Conservation (phyloP, 1,284 basidiomycete genomes). For the Athelia psychrophila region DNA sequence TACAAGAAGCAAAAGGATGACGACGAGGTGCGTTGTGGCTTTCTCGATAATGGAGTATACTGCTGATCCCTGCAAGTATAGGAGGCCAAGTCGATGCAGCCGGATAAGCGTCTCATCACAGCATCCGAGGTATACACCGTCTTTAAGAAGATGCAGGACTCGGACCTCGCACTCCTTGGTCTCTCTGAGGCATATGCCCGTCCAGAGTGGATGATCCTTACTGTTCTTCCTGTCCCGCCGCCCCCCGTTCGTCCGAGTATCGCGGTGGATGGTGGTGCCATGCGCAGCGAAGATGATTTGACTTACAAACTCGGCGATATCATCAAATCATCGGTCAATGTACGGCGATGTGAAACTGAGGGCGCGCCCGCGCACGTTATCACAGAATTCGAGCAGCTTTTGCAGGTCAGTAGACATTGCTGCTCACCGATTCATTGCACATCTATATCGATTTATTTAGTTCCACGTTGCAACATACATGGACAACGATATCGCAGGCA, state of each 20-base stretch:
- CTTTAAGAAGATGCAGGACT: constrained; percentile 90
- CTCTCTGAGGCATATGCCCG: constrained; percentile 95
- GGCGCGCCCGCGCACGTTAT: constrained; percentile 97
- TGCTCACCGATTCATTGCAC: constrained; percentile 1
- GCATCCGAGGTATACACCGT: constrained; percentile 91
- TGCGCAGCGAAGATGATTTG: constrained; percentile 97
- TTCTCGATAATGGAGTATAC: constrained; percentile 15
- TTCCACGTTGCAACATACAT: constrained; percentile 99
- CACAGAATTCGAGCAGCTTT: constrained; percentile 93
- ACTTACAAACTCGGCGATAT: constrained; percentile 98
- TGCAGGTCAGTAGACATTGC: constrained; percentile 60
- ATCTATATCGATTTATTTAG: constrained; percentile 32
- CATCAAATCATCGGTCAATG: constrained; percentile 92
- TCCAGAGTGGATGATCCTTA: constrained; percentile 99
- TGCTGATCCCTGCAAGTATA: constrained; percentile 25
- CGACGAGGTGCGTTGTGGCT: constrained; percentile 69
- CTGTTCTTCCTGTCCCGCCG: constrained; percentile 96
- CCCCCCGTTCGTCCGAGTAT: constrained; percentile 98
- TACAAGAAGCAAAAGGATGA: constrained; percentile 94
- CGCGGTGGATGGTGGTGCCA: constrained; percentile 92
- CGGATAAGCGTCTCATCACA: constrained; percentile 87
- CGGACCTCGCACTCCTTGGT: constrained; percentile 90
- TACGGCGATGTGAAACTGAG: constrained; percentile 93
- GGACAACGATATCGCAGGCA: constrained; percentile 99
- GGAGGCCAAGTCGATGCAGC: constrained; percentile 83